Percentiles rank a stretch among this genome's conserved stretches.
Evolutionary conservation across 2,329 filamentous ascomycete genomes (phyloP).

Genomic region (Ilyonectria mors-panacis): DNA sequence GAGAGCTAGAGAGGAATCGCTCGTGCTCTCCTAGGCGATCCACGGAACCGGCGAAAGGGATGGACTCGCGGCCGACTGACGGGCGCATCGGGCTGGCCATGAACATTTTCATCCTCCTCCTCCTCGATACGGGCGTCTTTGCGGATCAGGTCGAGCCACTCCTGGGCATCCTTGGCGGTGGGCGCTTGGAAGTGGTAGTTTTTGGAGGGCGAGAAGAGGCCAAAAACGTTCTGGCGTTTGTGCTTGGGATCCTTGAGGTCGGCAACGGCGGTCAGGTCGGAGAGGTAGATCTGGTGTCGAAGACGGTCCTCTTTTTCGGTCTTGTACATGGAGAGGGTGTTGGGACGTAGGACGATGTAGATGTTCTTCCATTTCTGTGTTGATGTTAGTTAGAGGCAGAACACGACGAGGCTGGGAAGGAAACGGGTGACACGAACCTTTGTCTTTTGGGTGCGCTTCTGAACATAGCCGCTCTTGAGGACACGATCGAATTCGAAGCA

Average conservation of each 20-base stretch:
- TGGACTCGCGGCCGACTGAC: slow-evolving; percentile 50
- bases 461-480: slow-evolving; percentile 88
- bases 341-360: slow-evolving; percentile 91
- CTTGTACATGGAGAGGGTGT: slow-evolving; percentile 93
- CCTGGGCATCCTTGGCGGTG: slow-evolving; percentile 80
- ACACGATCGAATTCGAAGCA: slow-evolving; percentile 97
- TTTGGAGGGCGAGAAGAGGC: slow-evolving; percentile 89
- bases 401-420: not conserved
- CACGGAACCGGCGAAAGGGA: slow-evolving; percentile 38
- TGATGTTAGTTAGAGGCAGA: slow-evolving; percentile 38
- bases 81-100: slow-evolving; percentile 75
- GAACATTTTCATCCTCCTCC: slow-evolving; percentile 86
- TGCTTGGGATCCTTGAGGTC: slow-evolving; percentile 91
- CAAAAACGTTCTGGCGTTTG: slow-evolving; percentile 89
- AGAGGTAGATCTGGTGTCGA: slow-evolving; percentile 87
- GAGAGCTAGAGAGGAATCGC: slow-evolving; percentile 70
- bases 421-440: slow-evolving; percentile 72
- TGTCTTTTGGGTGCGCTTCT: slow-evolving; percentile 93
- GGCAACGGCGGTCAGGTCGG: slow-evolving; percentile 92
- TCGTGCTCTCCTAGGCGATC: slow-evolving; percentile 56
- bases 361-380: slow-evolving; percentile 89
- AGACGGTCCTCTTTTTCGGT: slow-evolving; percentile 91
- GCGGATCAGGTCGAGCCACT: slow-evolving; percentile 89
- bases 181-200: slow-evolving; percentile 92
- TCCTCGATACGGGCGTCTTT: slow-evolving; percentile 87